Evolutionary conservation across 495 filamentous ascomycete genomes (phyloP).

Genomic region (Talaromyces trachyspermus): DNA sequence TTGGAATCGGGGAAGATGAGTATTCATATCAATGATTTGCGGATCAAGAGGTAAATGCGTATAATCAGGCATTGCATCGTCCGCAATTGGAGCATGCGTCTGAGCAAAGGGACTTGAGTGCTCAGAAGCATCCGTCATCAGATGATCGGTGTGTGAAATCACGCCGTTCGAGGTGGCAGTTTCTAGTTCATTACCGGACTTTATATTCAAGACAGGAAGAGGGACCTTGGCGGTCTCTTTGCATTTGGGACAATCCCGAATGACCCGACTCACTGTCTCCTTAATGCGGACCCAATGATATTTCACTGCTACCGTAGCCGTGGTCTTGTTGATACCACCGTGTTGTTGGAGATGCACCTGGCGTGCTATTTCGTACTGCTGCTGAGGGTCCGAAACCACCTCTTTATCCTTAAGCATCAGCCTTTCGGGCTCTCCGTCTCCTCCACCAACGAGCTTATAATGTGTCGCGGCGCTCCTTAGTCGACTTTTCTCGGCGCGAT

Average conservation of each 20-base stretch:
- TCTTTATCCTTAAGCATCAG: slow-evolving; percentile 98
- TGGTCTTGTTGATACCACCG: slow-evolving; percentile 97
- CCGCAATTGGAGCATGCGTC: slow-evolving; percentile 11
- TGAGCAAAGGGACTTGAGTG: slow-evolving; percentile 29
- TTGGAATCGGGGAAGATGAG: slow-evolving; percentile 31
- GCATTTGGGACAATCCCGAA: slow-evolving; percentile 85
- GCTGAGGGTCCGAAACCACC: slow-evolving; percentile 83
- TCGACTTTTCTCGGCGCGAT: slow-evolving; percentile 92
- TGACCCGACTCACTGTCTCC: slow-evolving; percentile 90
- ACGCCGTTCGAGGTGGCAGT: slow-evolving; percentile 15
- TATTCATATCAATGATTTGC: slow-evolving; percentile 37
- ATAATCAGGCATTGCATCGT: slow-evolving; percentile 33
- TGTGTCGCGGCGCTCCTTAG: slow-evolving; percentile 90
- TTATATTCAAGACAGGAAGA: slow-evolving; percentile 13
- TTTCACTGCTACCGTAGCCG: slow-evolving; percentile 83
- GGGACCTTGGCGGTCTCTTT: slow-evolving; percentile 67
- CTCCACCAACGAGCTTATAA: slow-evolving; percentile 64
- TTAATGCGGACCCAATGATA: slow-evolving; percentile 99
- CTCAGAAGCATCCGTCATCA: slow-evolving; percentile 28
- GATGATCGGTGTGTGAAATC: slow-evolving; percentile 13
- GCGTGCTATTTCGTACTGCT: slow-evolving; percentile 85
- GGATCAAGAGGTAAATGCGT: slow-evolving; percentile 37
- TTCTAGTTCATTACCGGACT: slow-evolving; percentile 18
- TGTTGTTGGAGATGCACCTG: slow-evolving; percentile 70
- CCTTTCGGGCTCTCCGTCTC: slow-evolving; percentile 54